Base-by-base conservation (phyloP, 257 asterid genomes). In the Cynanchum wilfordii region DNA sequence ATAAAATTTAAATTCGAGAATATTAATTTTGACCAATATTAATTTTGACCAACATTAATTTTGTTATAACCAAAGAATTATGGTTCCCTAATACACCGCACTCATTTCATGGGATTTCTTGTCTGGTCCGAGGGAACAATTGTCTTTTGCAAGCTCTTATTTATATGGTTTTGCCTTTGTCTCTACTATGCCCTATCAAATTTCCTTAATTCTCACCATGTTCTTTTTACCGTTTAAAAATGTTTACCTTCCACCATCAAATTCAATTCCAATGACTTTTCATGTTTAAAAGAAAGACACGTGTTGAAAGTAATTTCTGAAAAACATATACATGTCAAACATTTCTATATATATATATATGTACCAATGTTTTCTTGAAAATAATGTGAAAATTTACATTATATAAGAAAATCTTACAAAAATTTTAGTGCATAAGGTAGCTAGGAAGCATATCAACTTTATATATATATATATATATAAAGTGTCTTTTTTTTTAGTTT, bases 161-260 rank as follows among this genome's bases (percentile, higher is more conserved):
- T 75, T 68, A 57, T 12, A 75, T 75, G 70, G 47, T 75, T 68
- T 75, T 56, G 78, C 65, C 38, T 20, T 12, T 40, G 15, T 10
- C 12, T 66, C 16, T 51, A 4, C 7, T 16, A 50, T 6, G 7
- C 25, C 58, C 25, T 20, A 54, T 54, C 25, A 20, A 54, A 54
- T 52, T 52, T 52, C 57, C 57, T 17, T 5, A 52, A 17, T 13
- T 50, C n/a, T 15, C 55, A 12, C 19, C 17, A 50, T 51, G 22
- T 4, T 1, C 17, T 16, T 17, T 50, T 50, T 3, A 52, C 33
- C 38, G 5, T 52, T 16, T 52, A 22, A 52, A 20, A 24, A 54
- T 54, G 45, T 51, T 65, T 58, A 36, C 19, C 19, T 20, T 64
- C 24, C 24, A n/a, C 56, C 47, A 36, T 17, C 30, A 42, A 51